Percentiles rank a stretch among this genome's conserved stretches.
Evolutionary conservation across 1,284 basidiomycete species (phyloP).

Genomic region (Ceratobasidium sp.): DNA sequence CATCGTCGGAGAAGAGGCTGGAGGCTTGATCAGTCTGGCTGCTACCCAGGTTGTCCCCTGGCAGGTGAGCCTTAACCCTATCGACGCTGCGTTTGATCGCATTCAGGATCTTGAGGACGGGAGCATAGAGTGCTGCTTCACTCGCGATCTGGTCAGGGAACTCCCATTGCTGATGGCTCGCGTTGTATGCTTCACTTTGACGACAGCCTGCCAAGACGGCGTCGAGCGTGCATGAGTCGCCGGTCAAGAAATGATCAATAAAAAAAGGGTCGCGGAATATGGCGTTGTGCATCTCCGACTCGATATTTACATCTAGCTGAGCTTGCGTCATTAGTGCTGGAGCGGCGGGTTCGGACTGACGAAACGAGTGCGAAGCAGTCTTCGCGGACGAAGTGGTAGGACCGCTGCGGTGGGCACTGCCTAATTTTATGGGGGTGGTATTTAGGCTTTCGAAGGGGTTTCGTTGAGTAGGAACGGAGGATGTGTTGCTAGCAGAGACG

Average conservation of each 20-base stretch:
- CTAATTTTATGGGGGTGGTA: no score
- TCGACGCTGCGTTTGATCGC: background rate
- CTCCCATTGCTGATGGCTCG: no score
- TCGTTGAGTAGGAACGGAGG: no score
- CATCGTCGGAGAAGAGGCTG: background rate
- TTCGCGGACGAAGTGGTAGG: no score
- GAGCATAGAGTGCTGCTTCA: background rate
- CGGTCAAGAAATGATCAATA: conserved; percentile 5
- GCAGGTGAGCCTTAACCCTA: background rate
- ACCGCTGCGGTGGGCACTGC: no score
- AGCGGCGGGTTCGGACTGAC: background rate
- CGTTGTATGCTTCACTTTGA: background rate
- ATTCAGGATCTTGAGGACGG: conserved; percentile 7
- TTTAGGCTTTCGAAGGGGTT: no score
- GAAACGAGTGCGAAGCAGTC: no score
- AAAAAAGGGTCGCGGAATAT: conserved; percentile 11
- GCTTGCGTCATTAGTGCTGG: background rate
- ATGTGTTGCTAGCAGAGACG: no score
- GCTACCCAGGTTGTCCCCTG: background rate
- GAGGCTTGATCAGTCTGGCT: background rate
- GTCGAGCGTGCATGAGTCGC: background rate
- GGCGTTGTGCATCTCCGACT: conserved; percentile 7
- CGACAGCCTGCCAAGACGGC: background rate
- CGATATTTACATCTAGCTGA: conserved; percentile 1
- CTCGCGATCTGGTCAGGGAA: background rate